phyloP scores from a whole-genome alignment of 331 rosid genomes.

The Pyrus hybrid region DNA sequence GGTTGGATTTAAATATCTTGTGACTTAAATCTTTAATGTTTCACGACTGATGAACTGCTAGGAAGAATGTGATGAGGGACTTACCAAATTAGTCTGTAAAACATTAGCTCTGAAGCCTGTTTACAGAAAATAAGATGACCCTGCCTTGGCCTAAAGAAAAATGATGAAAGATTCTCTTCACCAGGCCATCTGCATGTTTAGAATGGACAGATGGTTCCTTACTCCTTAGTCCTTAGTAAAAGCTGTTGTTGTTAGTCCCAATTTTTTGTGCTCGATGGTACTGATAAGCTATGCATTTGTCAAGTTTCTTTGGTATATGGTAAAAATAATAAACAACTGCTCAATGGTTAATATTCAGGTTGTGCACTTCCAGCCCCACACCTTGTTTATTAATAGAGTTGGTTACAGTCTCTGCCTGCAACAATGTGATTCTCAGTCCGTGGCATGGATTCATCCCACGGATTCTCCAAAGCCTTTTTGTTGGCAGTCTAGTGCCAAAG shows the following conservation, averaged over 20 bases:
- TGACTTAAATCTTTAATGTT: background rate
- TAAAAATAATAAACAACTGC: conserved; percentile 8
- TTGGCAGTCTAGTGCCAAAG: conserved; percentile 73
- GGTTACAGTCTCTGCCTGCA: conserved; percentile 84
- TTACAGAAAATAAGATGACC: background rate
- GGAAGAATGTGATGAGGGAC: background rate
- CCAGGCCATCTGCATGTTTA: background rate
- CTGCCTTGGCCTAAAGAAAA: background rate
- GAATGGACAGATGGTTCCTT: background rate
- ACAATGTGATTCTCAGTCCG: conserved; percentile 74
- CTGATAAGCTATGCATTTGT: background rate
- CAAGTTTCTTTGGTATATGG: background rate
- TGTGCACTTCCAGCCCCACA: conserved; percentile 80
- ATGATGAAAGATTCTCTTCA: background rate
- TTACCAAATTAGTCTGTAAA: background rate
- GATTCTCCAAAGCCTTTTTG: conserved; percentile 81
- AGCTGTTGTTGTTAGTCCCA: background rate
- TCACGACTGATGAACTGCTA: background rate
- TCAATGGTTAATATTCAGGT: conserved; percentile 51
- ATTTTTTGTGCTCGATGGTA: background rate
- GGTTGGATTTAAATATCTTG: conserved; percentile 33
- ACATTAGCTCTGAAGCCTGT: background rate
- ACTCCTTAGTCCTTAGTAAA: background rate
- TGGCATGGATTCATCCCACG: conserved; percentile 76
- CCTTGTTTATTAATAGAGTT: conserved; percentile 68